A percentile compares a stretch with the other conserved stretches of the same genome.
Evolutionary conservation across 805 yeast species (phyloP).

Genomic region (Priceomyces castillae): DNA sequence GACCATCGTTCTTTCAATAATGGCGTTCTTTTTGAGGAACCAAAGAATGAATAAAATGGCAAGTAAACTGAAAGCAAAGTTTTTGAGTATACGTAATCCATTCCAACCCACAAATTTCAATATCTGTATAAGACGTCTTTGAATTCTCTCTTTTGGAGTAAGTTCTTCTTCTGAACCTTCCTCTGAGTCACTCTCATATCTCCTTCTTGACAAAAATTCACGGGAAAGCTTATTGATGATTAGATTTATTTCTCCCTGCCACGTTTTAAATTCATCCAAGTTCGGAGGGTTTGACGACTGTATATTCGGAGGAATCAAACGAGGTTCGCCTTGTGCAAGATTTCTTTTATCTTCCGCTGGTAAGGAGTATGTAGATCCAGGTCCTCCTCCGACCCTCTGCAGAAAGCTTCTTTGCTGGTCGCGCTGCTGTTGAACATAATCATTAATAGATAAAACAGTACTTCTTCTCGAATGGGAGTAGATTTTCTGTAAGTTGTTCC

Average conservation of each 20-base stretch:
- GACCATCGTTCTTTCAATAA: constrained; percentile 39
- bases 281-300: constrained; percentile 7
- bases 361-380: constrained; percentile 19
- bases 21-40: constrained; percentile 41
- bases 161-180: constrained; percentile 4
- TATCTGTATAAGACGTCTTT: constrained; percentile 20
- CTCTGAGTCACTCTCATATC: constrained; percentile 16
- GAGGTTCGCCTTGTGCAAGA: constrained; percentile 7
- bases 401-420: constrained; percentile 14
- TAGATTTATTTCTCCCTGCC: constrained; percentile 54
- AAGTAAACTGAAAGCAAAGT: constrained; percentile 33
- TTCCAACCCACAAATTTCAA: constrained; percentile 28
- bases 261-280: constrained; percentile 43
- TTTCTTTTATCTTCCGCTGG: constrained; percentile 12
- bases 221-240: constrained; percentile 44
- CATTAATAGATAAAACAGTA: constrained; percentile 34
- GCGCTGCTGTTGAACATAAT: constrained; percentile 34
- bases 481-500: constrained; percentile 39
- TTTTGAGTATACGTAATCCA: constrained; percentile 27
- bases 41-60: constrained; percentile 40
- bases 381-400: constrained; percentile 8
- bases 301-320: constrained; percentile 12
- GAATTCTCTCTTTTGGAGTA: constrained; percentile 19
- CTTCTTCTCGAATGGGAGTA: constrained; percentile 43
- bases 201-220: constrained; percentile 27